Conservation (phyloP, 305 asterid species). For the Fraxinus greggii region DNA sequence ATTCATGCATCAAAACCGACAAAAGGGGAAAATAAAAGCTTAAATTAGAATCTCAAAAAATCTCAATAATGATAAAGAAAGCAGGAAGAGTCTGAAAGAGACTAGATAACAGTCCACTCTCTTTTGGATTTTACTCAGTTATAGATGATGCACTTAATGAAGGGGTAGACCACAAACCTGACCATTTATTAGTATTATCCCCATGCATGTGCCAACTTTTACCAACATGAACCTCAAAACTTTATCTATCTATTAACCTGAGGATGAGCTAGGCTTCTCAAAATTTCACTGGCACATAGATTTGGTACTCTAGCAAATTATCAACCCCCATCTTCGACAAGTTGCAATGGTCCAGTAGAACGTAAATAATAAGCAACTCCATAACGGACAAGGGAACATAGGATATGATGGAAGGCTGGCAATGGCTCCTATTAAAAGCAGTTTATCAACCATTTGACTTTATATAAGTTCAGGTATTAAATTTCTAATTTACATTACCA, state of each 20-base stretch:
- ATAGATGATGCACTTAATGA: neutral
- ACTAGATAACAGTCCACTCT: neutral
- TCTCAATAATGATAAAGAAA: neutral
- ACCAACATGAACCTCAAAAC: constrained; percentile 12
- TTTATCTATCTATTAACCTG: neutral
- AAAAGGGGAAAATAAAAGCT: neutral
- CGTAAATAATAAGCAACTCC: neutral
- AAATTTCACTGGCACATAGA: neutral
- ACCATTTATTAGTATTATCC: neutral
- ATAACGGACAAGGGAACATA: neutral
- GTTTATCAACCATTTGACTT: neutral
- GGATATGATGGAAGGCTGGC: neutral
- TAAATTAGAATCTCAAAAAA: neutral
- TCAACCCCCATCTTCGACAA: neutral
- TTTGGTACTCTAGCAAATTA: neutral
- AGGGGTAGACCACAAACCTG: neutral
- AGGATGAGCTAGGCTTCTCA: neutral
- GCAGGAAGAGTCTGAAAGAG: neutral
- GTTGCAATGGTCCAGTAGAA: neutral
- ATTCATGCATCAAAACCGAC: neutral
- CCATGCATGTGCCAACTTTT: neutral
- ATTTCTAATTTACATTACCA: neutral
- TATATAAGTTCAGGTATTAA: neutral
- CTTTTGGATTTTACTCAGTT: neutral
- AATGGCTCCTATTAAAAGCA: neutral